Base-by-base conservation (phyloP, 2,329 filamentous ascomycete species). In the Aspergillus costaricaensis region DNA sequence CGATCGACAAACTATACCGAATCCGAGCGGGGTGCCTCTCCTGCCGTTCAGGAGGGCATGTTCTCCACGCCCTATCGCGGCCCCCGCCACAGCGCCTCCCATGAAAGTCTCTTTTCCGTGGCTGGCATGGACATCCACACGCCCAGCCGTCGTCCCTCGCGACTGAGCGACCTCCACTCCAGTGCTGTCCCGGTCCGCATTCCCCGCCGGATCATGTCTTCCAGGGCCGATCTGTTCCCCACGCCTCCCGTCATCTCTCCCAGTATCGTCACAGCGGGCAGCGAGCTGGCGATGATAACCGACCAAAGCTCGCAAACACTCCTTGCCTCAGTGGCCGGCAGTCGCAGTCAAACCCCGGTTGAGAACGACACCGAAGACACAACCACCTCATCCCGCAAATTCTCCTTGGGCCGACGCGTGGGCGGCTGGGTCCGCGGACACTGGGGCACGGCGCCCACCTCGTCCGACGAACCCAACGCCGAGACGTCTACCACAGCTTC, bases 51-150 rank as follows among this genome's bases (percentile, higher is more conserved):
- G 21, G 63, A 67, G 5, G 70, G 70, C 56, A 63, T 72, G 3
- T 68, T 73, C 15, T 67, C 68, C 19, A 60, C 66, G 27, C 70
- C 67, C 44, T 70, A 66, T 75, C 79, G 77, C 56, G 75, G 76
- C 2, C 76, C 93, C 4, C 89, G 86, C 43, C 88, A 89, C 32
- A 83, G 87, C 2, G 73, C 87, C 2, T 96, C 93, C 1, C 92
- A 96, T 68, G 93, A 97, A 73, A 96, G 91, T 17, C 88, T 97
- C 62, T 85, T 97, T 67, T 97, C 93, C 0, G 84, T 96, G 1
- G 86, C 88, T 0, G 92, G 92, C 2, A 88, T 96, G 74, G 94
- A 97, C 72, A 96, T 96, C 53, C 92, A 96, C 73, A 92, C 90
- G 0, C 82, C 96, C 4, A 88, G 89, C 68, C 83, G 84, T 1